Base-by-base conservation (phyloP, 495 filamentous ascomycete genomes). In the Choiromyces venosus region DNA sequence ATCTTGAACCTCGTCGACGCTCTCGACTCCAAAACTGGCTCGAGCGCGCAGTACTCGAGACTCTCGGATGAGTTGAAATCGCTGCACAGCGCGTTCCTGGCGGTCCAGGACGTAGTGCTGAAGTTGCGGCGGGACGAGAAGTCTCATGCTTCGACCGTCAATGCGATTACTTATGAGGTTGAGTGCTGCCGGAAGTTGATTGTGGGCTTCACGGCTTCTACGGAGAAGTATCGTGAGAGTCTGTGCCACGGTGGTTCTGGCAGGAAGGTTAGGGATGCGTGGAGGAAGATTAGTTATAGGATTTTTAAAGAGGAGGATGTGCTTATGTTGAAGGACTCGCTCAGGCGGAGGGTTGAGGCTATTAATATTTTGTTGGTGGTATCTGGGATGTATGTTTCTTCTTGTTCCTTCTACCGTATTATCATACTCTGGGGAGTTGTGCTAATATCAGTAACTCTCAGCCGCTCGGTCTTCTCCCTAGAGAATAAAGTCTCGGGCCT, bases 161-260 rank as follows among this genome's bases (percentile, higher is more conserved):
- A 71, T 37, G 69, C 69, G 21, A 71, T 71, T 16, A 71, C 21
- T 35, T 25, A 66, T 37, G 70, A 66, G 37, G 16, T 67, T 16
- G 42, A 37, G 35, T 40, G 56, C 33, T 71, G 70, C 19, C 56
- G 65, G 16, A n/a, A 71, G n/a, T 7, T 71, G 37, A 71, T 71
- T 19, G 6, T 66, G 7, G n/a, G n/a, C 37, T 71, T 71, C 37
- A 33, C 52, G 1, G 52, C 52, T 61, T 38, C 36, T 14, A 71
- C 69, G 12, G 36, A 66, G n/a, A 71, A 66, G n/a, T 71, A 66
- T 35, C 70, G 56, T 10, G 36, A 71, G 64, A 71, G 70, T 42
- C 40, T 71, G n/a, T 72, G 39, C 6, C 56, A 71, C 25, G 69
- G 46, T 19, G 36, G 38, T 25, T 38, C 72, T 6, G 35, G 52